These are phyloP conservation scores for Ceratocystis huliohia DNA, from an alignment of 2,329 filamentous ascomycete genomes.

Conservation along the genomic window DNA sequence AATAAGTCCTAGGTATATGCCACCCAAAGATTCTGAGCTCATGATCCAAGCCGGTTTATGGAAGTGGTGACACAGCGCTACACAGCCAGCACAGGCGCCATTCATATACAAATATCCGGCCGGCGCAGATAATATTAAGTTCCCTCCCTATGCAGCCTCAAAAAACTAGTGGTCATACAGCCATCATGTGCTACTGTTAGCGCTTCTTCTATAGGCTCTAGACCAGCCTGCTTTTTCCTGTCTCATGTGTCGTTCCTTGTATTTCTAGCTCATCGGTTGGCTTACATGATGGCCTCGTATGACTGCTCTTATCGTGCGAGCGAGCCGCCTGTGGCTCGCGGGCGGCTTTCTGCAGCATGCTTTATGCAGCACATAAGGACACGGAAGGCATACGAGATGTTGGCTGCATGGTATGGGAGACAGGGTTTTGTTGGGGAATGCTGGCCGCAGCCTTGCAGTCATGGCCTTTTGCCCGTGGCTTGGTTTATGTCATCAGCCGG, in stretches of 20 bases:
- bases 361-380: neutral
- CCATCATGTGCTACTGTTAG: neutral
- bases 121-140: neutral
- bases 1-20: neutral
- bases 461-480: neutral
- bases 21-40: neutral
- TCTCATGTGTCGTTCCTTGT: neutral
- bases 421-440: neutral
- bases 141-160: neutral
- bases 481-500: slow-evolving; percentile 3
- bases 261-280: neutral
- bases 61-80: neutral
- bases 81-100: neutral
- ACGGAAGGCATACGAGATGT: slow-evolving; percentile 3
- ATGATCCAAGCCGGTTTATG: neutral
- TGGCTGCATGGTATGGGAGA: neutral
- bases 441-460: neutral
- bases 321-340: neutral
- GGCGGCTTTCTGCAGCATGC: slow-evolving; percentile 1
- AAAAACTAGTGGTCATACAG: neutral
- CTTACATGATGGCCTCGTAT: neutral
- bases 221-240: neutral
- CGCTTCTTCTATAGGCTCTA: neutral
- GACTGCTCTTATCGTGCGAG: neutral
- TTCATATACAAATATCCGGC: neutral